These are phyloP conservation scores for Schizothecium vesticola DNA, from an alignment of 495 filamentous ascomycete genomes.

Conservation along the genomic window DNA sequence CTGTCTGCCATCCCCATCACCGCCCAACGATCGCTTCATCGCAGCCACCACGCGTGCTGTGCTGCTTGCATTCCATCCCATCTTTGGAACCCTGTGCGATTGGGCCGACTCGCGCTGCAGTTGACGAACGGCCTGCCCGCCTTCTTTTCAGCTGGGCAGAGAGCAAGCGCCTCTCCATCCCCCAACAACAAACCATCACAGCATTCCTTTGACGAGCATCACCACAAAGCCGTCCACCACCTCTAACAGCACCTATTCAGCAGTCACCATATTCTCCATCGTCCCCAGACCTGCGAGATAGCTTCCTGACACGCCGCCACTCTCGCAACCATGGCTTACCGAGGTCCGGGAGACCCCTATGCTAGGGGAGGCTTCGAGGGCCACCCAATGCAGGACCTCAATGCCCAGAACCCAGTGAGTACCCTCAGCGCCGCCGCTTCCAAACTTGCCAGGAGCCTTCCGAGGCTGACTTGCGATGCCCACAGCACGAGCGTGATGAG, in stretches of 20 bases:
- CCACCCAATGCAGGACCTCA: constrained; percentile 65
- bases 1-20: neutral
- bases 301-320: constrained; percentile 15
- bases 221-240: neutral
- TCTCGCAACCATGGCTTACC: constrained; percentile 43
- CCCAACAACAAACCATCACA: neutral
- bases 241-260: neutral
- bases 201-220: neutral
- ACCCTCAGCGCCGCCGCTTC: constrained; percentile 1
- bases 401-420: constrained; percentile 54
- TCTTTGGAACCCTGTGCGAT: neutral
- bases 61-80: neutral
- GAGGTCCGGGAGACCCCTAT: constrained; percentile 35
- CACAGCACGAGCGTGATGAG: constrained; percentile 57
- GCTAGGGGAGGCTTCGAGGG: constrained; percentile 44
- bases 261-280: constrained; percentile 1
- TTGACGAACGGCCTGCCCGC: neutral
- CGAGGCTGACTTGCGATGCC: constrained; percentile 2
- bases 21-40: neutral
- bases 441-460: neutral
- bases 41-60: neutral
- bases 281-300: neutral
- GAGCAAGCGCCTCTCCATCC: neutral
- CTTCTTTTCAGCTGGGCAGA: neutral
- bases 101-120: neutral